Conservation (phyloP, 2,329 filamentous ascomycete species). For the Ceratocystis huliohia region DNA sequence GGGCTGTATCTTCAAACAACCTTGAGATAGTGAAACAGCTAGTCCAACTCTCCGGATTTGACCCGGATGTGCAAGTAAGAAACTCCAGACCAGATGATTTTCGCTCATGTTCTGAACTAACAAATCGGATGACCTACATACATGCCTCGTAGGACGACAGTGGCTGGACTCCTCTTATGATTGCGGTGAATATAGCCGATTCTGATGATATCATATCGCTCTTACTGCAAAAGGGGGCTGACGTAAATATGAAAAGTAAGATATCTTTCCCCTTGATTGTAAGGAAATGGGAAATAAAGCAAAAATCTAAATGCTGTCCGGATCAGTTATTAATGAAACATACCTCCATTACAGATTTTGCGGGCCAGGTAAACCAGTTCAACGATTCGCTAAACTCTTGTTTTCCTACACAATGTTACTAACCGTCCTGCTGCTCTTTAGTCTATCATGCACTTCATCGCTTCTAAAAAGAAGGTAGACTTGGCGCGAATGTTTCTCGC, state of each 20-base stretch:
- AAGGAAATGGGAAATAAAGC: too few relatives aligned
- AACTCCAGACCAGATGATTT: neutral
- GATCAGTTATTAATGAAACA: conserved; percentile 21
- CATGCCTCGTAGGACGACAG: conserved; percentile 46
- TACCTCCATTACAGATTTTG: conserved; percentile 38
- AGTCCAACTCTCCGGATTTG: conserved; percentile 58
- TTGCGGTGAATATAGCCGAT: conserved; percentile 61
- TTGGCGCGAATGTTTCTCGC: conserved; percentile 64
- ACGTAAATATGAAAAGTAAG: conserved; percentile 60
- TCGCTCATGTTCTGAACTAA: neutral
- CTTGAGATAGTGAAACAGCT: conserved; percentile 62
- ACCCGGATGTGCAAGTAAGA: conserved; percentile 64
- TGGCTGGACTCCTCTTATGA: conserved; percentile 79
- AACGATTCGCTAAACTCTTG: neutral
- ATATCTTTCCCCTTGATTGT: neutral
- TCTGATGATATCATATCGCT: conserved; percentile 55
- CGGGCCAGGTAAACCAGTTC: conserved; percentile 42
- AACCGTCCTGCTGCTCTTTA: conserved; percentile 28
- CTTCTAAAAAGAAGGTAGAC: conserved; percentile 79
- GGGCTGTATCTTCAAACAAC: conserved; percentile 78
- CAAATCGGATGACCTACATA: neutral
- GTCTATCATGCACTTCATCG: conserved; percentile 83
- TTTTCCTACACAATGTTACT: neutral
- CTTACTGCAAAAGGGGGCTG: conserved; percentile 55
- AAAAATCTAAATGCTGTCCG: neutral